Conservation (phyloP, 208 protist species). For the Trypanosoma boissoni region DNA sequence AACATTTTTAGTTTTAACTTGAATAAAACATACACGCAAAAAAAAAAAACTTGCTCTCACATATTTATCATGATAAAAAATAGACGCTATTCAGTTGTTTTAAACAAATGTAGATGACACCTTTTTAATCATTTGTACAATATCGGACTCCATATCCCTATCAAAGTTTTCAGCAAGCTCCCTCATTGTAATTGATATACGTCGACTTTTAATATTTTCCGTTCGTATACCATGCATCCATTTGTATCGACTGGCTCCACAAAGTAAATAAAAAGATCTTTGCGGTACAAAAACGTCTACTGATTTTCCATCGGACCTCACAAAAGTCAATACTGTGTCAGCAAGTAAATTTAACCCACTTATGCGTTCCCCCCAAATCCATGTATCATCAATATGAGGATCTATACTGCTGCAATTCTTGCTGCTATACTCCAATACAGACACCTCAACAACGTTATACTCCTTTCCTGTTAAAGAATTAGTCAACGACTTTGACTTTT, state of each 20-base stretch:
- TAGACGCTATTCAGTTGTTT: background rate
- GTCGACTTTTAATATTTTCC: slow-evolving; percentile 47
- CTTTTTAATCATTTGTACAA: slow-evolving; percentile 31
- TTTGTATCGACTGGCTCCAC: slow-evolving; percentile 49
- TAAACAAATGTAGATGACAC: slow-evolving; percentile 57
- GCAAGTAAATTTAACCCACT: slow-evolving; percentile 69
- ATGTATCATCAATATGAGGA: slow-evolving; percentile 89
- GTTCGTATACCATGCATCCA: slow-evolving; percentile 89
- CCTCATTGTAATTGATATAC: slow-evolving; percentile 82
- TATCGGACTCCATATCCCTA: slow-evolving; percentile 30
- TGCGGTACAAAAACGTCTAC: slow-evolving; percentile 72
- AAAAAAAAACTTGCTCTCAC: slow-evolving; percentile 13
- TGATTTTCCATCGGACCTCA: slow-evolving; percentile 37
- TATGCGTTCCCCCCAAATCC: slow-evolving; percentile 88
- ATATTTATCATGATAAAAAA: background rate
- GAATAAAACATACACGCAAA: slow-evolving; percentile 13
- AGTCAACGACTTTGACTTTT: slow-evolving; percentile 23
- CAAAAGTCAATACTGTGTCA: slow-evolving; percentile 79
- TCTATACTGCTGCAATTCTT: slow-evolving; percentile 72
- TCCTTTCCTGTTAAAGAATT: slow-evolving; percentile 30
- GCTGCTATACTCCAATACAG: slow-evolving; percentile 68
- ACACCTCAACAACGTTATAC: slow-evolving; percentile 59
- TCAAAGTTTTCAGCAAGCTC: slow-evolving; percentile 69
- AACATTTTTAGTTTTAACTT: background rate
- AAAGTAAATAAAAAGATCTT: slow-evolving; percentile 75